These are phyloP conservation scores for Castanea mollissima DNA, from an alignment of 306 rosid species.

Conservation along the genomic window DNA sequence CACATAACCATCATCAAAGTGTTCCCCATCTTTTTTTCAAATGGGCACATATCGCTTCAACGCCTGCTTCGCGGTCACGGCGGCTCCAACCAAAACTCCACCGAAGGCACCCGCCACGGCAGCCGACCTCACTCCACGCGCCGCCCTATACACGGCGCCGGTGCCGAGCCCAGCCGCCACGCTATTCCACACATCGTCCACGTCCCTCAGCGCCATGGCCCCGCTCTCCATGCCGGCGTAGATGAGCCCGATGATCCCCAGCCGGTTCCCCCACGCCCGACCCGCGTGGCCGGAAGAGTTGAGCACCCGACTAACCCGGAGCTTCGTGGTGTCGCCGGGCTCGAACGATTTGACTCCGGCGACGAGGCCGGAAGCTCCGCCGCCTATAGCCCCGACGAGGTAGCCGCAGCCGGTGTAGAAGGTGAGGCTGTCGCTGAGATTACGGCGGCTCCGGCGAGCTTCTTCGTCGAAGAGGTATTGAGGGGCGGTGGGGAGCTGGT, in stretches of 20 bases:
- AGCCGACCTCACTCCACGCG: conserved; percentile 90
- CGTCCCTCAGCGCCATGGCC: conserved; percentile 57
- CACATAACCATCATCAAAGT: no score
- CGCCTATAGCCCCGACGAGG: conserved; percentile 69
- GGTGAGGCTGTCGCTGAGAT: conserved; percentile 90
- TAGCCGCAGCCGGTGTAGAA: conserved; percentile 90
- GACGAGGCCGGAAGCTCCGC: conserved; percentile 60
- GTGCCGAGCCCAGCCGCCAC: conserved; percentile 87
- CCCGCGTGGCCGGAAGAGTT: conserved; percentile 89
- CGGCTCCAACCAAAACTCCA: conserved; percentile 65
- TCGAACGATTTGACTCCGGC: conserved; percentile 77
- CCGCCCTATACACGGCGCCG: conserved; percentile 80
- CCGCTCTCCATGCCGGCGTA: conserved; percentile 92
- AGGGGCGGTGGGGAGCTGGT: conserved; percentile 85
- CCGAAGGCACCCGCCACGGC: conserved; percentile 91
- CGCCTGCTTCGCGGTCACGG: conserved; percentile 66
- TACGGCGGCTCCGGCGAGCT: conserved; percentile 79
- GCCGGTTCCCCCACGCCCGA: conserved; percentile 80
- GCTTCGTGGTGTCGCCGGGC: conserved; percentile 73
- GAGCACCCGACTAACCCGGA: conserved; percentile 68
- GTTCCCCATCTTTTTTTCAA: conserved; percentile 25
- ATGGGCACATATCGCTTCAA: conserved; percentile 82
- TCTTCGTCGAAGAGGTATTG: conserved; percentile 90
- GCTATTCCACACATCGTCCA: conserved; percentile 86
- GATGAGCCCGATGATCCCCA: conserved; percentile 74